Base-by-base conservation (phyloP, 495 filamentous ascomycete genomes). In the Penicillium manginii region DNA sequence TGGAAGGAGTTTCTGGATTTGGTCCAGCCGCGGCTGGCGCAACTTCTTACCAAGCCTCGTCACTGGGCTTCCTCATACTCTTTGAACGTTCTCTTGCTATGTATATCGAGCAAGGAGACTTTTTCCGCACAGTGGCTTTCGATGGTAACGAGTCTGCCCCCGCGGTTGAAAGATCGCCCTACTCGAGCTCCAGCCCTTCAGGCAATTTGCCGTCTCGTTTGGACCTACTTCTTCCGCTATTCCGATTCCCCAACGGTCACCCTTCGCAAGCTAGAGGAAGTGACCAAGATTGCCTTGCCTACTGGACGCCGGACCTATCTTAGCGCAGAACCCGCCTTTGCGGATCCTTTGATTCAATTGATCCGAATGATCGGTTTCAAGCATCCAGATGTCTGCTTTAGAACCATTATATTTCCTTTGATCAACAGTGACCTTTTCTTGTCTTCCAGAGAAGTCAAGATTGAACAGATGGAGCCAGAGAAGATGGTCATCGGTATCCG, bases 401-500 rank as follows among this genome's bases (percentile, higher is more conserved):
- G 87, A 59, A 91, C 78, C 52, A 91, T 98, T 54, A 90, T 99
- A 18, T 99, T 97, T 68, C 94, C 93, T 9, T 73, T 99, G 50
- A 88, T 99, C 63, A 97, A 96, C 68, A 90, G 91, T 7, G 94
- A 99, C 39, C 76, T 91, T 31, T 92, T 98, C 67, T 55, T 75
- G 9, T 84, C 84, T 2, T 87, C 89, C 31, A 88, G 84, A 68
- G 92, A 96, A 29, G 76, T 94, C 55, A 91, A 86, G 66, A 89
- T 96, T 49, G 93, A 97, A 67, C 91, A 94, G 64, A 86, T 99
- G 63, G 94, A 97, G 51, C 94, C 94, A 0, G 94, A 99, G 67
- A 89, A 89, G 67, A 96, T 97, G 79, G 91, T 97, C 10, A 89
- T 99, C 66, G 94, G 93, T 11, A 99, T 99, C 56, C 84, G 91